phyloP scores from a whole-genome alignment of 805 yeast genomes.

The Sugiyamaella smithiae region DNA sequence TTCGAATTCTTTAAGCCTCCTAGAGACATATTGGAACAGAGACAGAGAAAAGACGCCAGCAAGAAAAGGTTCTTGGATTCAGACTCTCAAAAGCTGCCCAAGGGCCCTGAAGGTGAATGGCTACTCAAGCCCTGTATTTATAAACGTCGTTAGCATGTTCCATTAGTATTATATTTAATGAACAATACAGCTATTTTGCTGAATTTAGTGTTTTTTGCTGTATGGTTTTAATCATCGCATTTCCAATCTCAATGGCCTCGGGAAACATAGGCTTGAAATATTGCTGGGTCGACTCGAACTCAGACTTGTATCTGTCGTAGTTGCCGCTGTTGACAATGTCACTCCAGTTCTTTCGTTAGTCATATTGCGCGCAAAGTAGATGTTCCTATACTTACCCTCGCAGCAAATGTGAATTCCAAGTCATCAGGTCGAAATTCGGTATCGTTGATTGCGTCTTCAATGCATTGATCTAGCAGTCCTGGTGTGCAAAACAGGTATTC shows the following conservation, averaged over 20 bases:
- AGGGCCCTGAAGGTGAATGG: conserved; percentile 84
- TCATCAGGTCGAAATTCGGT: conserved; percentile 81
- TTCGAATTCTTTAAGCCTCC: conserved; percentile 93
- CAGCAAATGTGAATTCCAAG: conserved; percentile 86
- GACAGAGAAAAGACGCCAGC: conserved; percentile 39
- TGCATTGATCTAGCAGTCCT: conserved; percentile 73
- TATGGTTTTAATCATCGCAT: conserved; percentile 88
- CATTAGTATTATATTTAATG: not conserved
- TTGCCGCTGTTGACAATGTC: conserved; percentile 72
- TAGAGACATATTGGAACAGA: conserved; percentile 58
- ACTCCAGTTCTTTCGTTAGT: conserved; percentile 57
- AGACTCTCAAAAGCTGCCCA: conserved; percentile 56
- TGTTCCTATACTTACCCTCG: conserved; percentile 47
- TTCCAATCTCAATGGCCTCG: conserved; percentile 85
- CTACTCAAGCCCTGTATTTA: conserved; percentile 93
- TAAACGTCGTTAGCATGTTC: conserved; percentile 62
- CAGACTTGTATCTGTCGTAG: conserved; percentile 63
- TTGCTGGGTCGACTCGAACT: conserved; percentile 76
- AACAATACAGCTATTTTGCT: not conserved
- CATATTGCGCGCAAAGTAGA: no score
- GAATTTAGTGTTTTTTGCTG: conserved; percentile 35
- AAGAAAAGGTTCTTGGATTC: conserved; percentile 55
- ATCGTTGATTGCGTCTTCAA: conserved; percentile 66
- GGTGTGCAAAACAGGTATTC: conserved; percentile 88
- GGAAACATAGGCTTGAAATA: conserved; percentile 84